These are phyloP conservation scores for Pleurotus tuber-regium DNA, from an alignment of 768 basidiomycete species.

Conservation along the genomic window DNA sequence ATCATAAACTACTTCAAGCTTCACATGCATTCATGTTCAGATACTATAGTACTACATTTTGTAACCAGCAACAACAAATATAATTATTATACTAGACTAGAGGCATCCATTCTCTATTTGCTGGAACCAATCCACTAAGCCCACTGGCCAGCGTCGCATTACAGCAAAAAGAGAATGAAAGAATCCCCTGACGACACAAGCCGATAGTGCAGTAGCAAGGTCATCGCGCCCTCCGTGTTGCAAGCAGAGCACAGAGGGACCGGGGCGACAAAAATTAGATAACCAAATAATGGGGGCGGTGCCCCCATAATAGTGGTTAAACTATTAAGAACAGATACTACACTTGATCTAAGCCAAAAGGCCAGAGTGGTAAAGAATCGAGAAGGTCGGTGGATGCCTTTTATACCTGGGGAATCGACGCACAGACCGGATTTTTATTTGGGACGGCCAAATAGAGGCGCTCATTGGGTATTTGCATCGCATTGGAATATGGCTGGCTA, in stretches of 20 bases:
- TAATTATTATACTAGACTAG: no score
- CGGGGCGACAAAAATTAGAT: conserved; percentile 55
- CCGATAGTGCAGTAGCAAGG: conserved; percentile 34
- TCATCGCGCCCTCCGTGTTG: conserved; percentile 37
- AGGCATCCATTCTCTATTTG: no score
- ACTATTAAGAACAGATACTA: conserved; percentile 90
- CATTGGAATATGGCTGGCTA: no score
- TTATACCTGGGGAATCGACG: no score
- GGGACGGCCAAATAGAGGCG: no score
- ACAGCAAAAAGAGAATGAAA: conserved; percentile 12
- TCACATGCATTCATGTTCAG: no score
- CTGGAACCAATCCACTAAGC: neutral
- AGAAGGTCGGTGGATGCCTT: no score
- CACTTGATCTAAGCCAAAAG: conserved; percentile 98
- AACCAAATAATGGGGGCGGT: conserved; percentile 53
- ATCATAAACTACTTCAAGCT: no score
- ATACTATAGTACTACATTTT: no score
- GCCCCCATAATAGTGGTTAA: conserved; percentile 60
- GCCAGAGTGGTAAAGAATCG: conserved; percentile 92
- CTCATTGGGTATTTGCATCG: no score
- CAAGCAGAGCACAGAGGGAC: conserved; percentile 42
- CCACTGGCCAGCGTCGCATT: neutral
- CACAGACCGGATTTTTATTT: no score
- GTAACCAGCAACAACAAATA: no score
- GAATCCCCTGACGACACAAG: conserved; percentile 41